Evolutionary conservation across 331 rosid species (phyloP).

Genomic region (Malus hybrid): DNA sequence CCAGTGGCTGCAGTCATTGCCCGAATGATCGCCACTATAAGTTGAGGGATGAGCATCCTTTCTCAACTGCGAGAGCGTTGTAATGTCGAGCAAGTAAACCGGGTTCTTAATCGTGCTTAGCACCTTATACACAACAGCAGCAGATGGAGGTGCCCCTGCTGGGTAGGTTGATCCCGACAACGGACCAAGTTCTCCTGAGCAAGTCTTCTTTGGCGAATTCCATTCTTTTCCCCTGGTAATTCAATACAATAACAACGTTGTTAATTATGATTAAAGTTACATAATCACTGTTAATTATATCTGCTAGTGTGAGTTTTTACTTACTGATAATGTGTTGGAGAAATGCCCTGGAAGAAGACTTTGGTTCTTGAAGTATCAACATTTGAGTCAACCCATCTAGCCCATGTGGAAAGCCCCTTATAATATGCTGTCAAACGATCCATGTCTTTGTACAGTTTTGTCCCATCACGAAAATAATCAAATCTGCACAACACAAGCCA

Average conservation of each 20-base stretch:
- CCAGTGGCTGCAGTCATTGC: constrained; percentile 61
- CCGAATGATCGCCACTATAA: constrained; percentile 26
- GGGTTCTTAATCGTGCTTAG: constrained; percentile 34
- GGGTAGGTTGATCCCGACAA: constrained; percentile 62
- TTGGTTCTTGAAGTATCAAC: constrained; percentile 59
- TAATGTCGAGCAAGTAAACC: constrained; percentile 50
- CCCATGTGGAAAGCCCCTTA: constrained; percentile 83
- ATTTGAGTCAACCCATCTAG: constrained; percentile 70
- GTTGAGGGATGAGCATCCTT: constrained; percentile 54
- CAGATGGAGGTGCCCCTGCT: constrained; percentile 65
- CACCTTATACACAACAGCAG: constrained; percentile 45
- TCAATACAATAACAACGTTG: not conserved
- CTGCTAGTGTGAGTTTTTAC: constrained; percentile 2
- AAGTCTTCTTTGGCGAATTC: constrained; percentile 66
- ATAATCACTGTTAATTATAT: not conserved
- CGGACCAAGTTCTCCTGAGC: constrained; percentile 65
- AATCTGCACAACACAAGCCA: constrained; percentile 40
- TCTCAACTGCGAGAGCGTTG: constrained; percentile 44
- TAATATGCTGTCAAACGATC: constrained; percentile 61
- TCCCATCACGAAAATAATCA: constrained; percentile 70
- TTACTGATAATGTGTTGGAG: constrained; percentile 91
- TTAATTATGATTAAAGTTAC: not conserved
- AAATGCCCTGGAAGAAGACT: constrained; percentile 85
- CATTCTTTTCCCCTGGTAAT: constrained; percentile 70
- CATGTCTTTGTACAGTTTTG: constrained; percentile 50